Evolutionary conservation across 2,329 filamentous ascomycete genomes (phyloP).

Genomic region (Colletotrichum incanum): DNA sequence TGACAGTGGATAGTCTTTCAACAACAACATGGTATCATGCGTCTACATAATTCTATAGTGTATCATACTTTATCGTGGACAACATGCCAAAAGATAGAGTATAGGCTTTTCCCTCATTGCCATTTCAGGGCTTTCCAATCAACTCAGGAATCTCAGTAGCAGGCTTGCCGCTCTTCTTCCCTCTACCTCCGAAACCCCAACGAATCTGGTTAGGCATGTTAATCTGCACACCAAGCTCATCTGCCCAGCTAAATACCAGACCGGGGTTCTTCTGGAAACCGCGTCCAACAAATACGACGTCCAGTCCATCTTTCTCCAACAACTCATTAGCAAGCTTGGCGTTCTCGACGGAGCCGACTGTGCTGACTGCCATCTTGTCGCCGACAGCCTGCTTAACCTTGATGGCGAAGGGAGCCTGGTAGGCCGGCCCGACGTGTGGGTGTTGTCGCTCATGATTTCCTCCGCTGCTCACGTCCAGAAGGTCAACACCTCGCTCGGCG

Average conservation of each 20-base stretch:
- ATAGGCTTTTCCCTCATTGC: not conserved
- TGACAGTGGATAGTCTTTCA: not conserved
- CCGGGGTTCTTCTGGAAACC: slow-evolving; percentile 69
- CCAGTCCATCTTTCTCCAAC: slow-evolving; percentile 58
- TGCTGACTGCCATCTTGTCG: slow-evolving; percentile 69
- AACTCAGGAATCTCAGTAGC: slow-evolving; percentile 11
- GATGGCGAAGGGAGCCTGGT: slow-evolving; percentile 77
- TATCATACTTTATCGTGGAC: not conserved
- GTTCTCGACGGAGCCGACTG: slow-evolving; percentile 59
- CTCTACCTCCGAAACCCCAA: slow-evolving; percentile 67
- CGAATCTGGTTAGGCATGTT: slow-evolving; percentile 65
- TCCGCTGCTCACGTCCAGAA: slow-evolving; percentile 78
- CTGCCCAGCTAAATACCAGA: slow-evolving; percentile 65
- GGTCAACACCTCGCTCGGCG: slow-evolving; percentile 75
- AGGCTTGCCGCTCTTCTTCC: slow-evolving; percentile 27
- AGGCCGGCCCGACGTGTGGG: slow-evolving; percentile 70
- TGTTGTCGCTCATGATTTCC: slow-evolving; percentile 71
- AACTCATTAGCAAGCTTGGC: slow-evolving; percentile 61
- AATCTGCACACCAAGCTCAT: slow-evolving; percentile 62
- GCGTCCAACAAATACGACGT: slow-evolving; percentile 62
- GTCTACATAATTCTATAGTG: too few species aligned
- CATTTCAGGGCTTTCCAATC: not conserved
- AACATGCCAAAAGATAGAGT: not conserved
- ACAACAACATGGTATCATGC: too few species aligned
- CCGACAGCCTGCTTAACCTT: slow-evolving; percentile 77